These are phyloP conservation scores for Teratosphaeria destructans DNA, from an alignment of 2,329 filamentous ascomycete species.

Conservation along the genomic window DNA sequence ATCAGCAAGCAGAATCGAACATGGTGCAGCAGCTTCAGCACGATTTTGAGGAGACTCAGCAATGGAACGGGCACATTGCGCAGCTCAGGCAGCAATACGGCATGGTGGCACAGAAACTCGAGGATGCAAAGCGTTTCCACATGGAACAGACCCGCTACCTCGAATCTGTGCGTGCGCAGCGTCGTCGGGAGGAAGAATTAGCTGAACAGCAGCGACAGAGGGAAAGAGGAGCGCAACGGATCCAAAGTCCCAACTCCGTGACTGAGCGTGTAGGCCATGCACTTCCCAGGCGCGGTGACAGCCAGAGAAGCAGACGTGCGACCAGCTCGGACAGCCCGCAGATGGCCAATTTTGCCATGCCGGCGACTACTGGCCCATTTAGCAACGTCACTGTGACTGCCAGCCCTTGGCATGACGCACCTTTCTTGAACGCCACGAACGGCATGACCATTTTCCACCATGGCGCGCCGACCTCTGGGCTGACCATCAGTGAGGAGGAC, in stretches of 20 bases:
- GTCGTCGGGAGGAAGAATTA: constrained; percentile 20
- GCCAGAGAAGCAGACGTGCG: constrained; percentile 30
- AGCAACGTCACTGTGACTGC: background rate
- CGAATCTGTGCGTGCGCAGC: constrained; percentile 17
- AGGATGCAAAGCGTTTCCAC: constrained; percentile 23
- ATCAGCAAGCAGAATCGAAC: constrained; percentile 18
- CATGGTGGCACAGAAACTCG: constrained; percentile 19
- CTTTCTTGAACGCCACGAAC: constrained; percentile 49
- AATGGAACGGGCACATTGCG: constrained; percentile 26
- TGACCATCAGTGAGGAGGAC: constrained; percentile 50
- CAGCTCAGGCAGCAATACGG: constrained; percentile 23
- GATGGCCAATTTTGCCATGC: constrained; percentile 13
- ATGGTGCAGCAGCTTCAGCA: constrained; percentile 25
- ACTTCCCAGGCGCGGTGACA: constrained; percentile 23
- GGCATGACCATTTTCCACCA: constrained; percentile 43
- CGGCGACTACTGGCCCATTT: constrained; percentile 20
- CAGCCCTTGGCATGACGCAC: constrained; percentile 28
- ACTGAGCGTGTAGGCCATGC: background rate
- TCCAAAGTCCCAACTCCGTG: constrained; percentile 10
- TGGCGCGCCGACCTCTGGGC: constrained; percentile 28
- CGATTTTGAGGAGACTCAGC: constrained; percentile 31
- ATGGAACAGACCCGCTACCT: constrained; percentile 36
- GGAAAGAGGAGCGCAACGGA: constrained; percentile 23
- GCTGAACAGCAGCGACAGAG: constrained; percentile 30
- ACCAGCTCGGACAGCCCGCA: constrained; percentile 23